Base-by-base conservation (phyloP, 2,329 filamentous ascomycete species). In the Scytalidium lignicola region DNA sequence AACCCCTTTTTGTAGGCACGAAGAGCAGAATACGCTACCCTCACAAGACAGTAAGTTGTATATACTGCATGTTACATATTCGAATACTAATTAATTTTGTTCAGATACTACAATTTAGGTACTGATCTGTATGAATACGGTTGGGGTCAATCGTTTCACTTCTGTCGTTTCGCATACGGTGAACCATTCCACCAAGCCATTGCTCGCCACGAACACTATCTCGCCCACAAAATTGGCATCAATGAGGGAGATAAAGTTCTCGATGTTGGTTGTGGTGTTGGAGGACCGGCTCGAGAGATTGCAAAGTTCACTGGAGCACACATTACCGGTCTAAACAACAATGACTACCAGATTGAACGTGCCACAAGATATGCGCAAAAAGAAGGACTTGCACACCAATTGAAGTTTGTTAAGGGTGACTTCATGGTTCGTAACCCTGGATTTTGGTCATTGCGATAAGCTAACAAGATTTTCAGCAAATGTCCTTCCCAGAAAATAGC, bases 321-420 rank as follows among this genome's bases (percentile, higher is more conserved):
- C 62, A 80, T 97, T 55, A 86, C 90, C 20, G 93, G 93, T 41
- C 74, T 97, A 67, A 99, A 97, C 83, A 97, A 96, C 83, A 97
- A 97, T 71, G 90, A 96, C 74, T 99, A 99, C 76, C 93, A 97
- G 74, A 96, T 97, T 58, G 82, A 96, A 67, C 88, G 93, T 57
- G 92, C 91, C n/a, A 90, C 83, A 13, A 76, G 79, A 48, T 96
- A 96, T 66, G 90, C 91, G 2, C 71, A 79, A 54, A 89, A 90
- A 70, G 89, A 95, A 71, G 85, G 85, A 46, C 75, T 97, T 46
- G 78, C 85, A 1, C 70, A 88, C 63, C 90, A 96, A 74, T 74
- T 96, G 58, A 79, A 78, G 55, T 97, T 90, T 62, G 86, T 90
- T 65, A 96, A 97, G 80, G 92, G 91, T 47, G 92, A 97, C 65